Percentiles rank a stretch among this genome's conserved stretches.
These are phyloP conservation scores for Ramalina intermedia DNA, from an alignment of 495 filamentous ascomycete genomes.

Conservation along the genomic window DNA sequence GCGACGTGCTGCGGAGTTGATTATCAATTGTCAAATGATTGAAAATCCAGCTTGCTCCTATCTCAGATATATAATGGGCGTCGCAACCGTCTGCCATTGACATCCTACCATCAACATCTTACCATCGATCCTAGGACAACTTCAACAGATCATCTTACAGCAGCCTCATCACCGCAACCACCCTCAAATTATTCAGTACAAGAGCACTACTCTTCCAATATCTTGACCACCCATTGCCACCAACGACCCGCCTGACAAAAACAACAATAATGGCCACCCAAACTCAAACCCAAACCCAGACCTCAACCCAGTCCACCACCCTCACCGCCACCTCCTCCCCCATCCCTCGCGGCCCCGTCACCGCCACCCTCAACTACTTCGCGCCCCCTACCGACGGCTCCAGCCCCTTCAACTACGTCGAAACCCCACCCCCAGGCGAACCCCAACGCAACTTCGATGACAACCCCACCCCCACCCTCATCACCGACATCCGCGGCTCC, in stretches of 20 bases:
- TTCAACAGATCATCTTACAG: background rate
- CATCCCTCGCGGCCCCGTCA: conserved; percentile 54
- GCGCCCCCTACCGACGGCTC: conserved; percentile 45
- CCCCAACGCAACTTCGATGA: conserved; percentile 47
- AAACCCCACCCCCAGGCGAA: conserved; percentile 41
- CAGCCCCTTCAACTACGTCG: conserved; percentile 56
- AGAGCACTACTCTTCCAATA: background rate
- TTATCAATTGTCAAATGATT: background rate
- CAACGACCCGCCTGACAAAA: background rate
- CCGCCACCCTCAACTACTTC: conserved; percentile 55
- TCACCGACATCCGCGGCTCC: conserved; percentile 53
- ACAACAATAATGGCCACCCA: conserved; percentile 14
- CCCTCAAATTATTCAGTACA: background rate
- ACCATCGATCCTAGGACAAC: no score
- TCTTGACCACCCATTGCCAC: background rate
- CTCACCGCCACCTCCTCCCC: conserved; percentile 9
- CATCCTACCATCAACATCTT: background rate
- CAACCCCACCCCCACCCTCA: conserved; percentile 27
- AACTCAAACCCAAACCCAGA: conserved; percentile 8
- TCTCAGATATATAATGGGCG: background rate
- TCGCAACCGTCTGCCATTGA: background rate
- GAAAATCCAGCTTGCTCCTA: background rate
- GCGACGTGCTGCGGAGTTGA: no score
- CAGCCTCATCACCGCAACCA: background rate
- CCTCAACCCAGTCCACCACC: conserved; percentile 2